These are phyloP conservation scores for sorghum (Sorghum bicolor) DNA, from an alignment of 176 grass and related monocot species.

Conservation along the genomic window Sorghum_bicolor_NCBIv3 NC_012875.2:49318501-49319000, in stretches of 20 bases:
- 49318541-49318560: background rate
- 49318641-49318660: background rate
- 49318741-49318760: background rate
- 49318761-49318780: background rate
- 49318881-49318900: background rate
- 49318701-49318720: background rate
- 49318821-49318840: background rate
- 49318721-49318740: background rate
- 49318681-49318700: background rate
- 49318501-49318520: too few relatives aligned
- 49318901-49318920: too few relatives aligned
- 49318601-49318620: slow-evolving; percentile 22
- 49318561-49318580: background rate
- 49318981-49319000: too few relatives aligned
- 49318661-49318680: too few relatives aligned
- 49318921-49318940: too few relatives aligned
- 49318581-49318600: background rate
- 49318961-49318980: too few relatives aligned
- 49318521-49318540: background rate
- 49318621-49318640: background rate
- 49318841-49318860: background rate
- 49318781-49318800: slow-evolving; percentile 16
- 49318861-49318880: background rate
- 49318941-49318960: too few relatives aligned
- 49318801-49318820: background rate